Conservation (phyloP, 2,329 filamentous ascomycete species). For the Calonectria hawksworthii region DNA sequence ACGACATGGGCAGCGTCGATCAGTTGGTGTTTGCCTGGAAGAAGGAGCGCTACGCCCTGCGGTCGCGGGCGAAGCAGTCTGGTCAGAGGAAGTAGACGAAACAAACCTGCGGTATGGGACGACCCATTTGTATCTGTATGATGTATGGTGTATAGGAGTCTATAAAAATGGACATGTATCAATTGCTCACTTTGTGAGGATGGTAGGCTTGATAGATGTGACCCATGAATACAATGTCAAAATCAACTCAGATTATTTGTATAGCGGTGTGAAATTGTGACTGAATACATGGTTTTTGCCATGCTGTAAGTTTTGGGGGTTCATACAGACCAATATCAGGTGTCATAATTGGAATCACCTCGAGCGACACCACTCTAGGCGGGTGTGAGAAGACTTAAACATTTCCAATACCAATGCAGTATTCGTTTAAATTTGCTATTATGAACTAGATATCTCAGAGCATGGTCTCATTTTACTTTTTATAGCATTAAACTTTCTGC, state of each 20-base stretch:
- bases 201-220: background rate
- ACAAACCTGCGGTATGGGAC: background rate
- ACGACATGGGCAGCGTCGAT: constrained; percentile 90
- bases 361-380: background rate
- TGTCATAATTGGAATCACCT: background rate
- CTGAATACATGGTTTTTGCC: background rate
- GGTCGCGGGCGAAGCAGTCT: constrained; percentile 50
- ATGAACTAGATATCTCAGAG: background rate
- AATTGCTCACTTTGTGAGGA: constrained; percentile 12
- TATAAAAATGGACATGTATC: constrained; percentile 37
- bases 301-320: background rate
- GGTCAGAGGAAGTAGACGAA: constrained; percentile 40
- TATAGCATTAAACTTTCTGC: background rate
- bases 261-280: background rate
- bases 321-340: background rate
- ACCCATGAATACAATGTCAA: background rate
- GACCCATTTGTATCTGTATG: constrained; percentile 49
- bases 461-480: background rate
- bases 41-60: constrained; percentile 59
- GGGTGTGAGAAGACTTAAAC: background rate
- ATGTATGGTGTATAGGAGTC: constrained; percentile 46
- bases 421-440: background rate
- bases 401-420: background rate
- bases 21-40: constrained; percentile 75
- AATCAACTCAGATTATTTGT: background rate